Conservation (phyloP, 768 basidiomycete species). For the Lactarius sp. region DNA sequence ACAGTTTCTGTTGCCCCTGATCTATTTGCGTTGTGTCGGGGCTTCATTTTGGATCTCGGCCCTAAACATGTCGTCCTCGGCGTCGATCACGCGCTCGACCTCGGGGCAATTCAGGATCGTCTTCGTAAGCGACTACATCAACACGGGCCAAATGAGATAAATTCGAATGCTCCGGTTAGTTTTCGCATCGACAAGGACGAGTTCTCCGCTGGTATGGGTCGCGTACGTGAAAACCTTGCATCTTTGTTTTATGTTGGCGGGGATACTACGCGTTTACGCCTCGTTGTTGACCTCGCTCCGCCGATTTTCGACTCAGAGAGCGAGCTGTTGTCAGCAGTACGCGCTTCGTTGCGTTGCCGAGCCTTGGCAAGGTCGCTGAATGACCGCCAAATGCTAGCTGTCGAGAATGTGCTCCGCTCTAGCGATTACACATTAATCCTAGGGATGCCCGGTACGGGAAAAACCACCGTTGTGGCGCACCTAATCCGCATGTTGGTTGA, state of each 20-base stretch:
- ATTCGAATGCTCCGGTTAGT: slow-evolving; percentile 31
- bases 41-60: slow-evolving; percentile 73
- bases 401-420: slow-evolving; percentile 69
- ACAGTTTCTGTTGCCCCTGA: slow-evolving; percentile 84
- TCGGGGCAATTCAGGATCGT: slow-evolving; percentile 43
- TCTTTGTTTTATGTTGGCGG: slow-evolving; percentile 80
- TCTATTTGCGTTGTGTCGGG: slow-evolving; percentile 77
- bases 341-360: slow-evolving; percentile 16
- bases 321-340: slow-evolving; percentile 23
- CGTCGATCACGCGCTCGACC: slow-evolving; percentile 72
- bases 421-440: slow-evolving; percentile 88
- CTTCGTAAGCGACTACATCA: slow-evolving; percentile 31
- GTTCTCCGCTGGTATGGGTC: slow-evolving; percentile 76
- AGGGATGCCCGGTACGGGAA: slow-evolving; percentile 99
- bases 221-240: slow-evolving; percentile 87
- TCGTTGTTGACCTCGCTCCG: slow-evolving; percentile 75
- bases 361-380: slow-evolving; percentile 46
- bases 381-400: slow-evolving; percentile 62
- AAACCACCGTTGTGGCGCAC: slow-evolving; percentile 91
- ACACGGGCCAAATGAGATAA: slow-evolving; percentile 23
- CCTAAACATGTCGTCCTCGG: slow-evolving; percentile 65
- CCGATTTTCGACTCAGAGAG: slow-evolving; percentile 53
- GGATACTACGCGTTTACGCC: slow-evolving; percentile 57
- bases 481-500: slow-evolving; percentile 75
- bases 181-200: slow-evolving; percentile 97